Conservation (phyloP, 805 yeast species). For the Starmerella ratchasimensis region DNA sequence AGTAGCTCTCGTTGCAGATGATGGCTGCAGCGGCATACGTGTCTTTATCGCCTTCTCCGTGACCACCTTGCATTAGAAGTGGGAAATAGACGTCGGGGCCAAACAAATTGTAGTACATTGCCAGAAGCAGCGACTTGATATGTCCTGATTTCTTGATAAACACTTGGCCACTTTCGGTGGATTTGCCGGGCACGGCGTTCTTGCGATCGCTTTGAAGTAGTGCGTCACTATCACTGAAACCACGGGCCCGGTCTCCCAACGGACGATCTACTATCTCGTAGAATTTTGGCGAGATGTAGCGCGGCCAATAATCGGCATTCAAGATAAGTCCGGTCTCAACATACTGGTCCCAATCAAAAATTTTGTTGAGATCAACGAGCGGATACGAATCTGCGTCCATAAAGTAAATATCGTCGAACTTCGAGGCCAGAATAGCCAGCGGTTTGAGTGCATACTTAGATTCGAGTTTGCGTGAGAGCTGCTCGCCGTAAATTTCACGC, state of each 20-base stretch:
- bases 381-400: constrained; percentile 71
- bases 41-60: constrained; percentile 77
- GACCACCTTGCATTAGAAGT: constrained; percentile 44
- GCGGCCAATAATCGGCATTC: constrained; percentile 86
- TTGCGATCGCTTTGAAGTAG: constrained; percentile 42
- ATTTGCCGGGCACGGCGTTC: constrained; percentile 51
- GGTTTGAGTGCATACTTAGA: constrained; percentile 57
- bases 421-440: constrained; percentile 55
- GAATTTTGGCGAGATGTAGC: constrained; percentile 62
- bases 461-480: constrained; percentile 34
- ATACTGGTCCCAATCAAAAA: constrained; percentile 49
- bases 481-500: constrained; percentile 46
- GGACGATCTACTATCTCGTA: constrained; percentile 53
- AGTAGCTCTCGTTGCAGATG: constrained; percentile 44
- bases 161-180: constrained; percentile 59
- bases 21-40: constrained; percentile 61
- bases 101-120: constrained; percentile 51
- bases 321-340: constrained; percentile 36
- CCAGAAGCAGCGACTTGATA: constrained; percentile 41
- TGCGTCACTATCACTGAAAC: constrained; percentile 23
- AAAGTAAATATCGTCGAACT: constrained; percentile 56
- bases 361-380: constrained; percentile 44
- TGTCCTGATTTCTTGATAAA: constrained; percentile 45
- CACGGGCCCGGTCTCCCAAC: constrained; percentile 31
- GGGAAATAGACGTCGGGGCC: constrained; percentile 51